Evolutionary conservation across 352 stramenopile species (phyloP), one percentile per base, ranked within the genome.

Genomic region (Peronospora belbahrii): DNA sequence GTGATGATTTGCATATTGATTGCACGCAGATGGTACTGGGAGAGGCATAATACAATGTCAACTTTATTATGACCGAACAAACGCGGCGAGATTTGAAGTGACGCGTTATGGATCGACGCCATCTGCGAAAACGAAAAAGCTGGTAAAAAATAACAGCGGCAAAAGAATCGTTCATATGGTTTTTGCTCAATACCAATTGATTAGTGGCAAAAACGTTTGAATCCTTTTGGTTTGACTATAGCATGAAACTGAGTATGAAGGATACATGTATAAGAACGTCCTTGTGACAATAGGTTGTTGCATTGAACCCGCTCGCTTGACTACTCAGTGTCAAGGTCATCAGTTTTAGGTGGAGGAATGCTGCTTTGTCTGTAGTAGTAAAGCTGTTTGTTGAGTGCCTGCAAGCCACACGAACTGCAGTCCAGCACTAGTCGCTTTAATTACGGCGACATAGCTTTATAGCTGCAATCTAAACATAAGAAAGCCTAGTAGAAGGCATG

Each of bases 121-220:
- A 59, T 48, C 51, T 59, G 43, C 20, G 2, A 10, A 20, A 17
- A 23, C 43, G n/a, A n/a, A 59, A 53, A 59, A 43, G 28, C 17
- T 18, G 6, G 19, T 42, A 28, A 46, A 59, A 48, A 52, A 38
- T 42, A 49, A 39, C 24, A 37, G 42, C 19, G 34, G 20, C 28
- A 42, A 22, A 53, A 48, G 38, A 42, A 45, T 41, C 32, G 17
- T 13, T 39, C 51, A 45, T 40, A 59, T 45, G 36, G n/a, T 15
- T 42, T 52, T 10, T 4, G 19, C 27, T 34, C 19, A 22, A 19
- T 45, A 27, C 23, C 6, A 34, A 23, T 31, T 39, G 20, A 46
- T 47, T 27, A 31, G 31, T 27, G 42, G 31, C 2, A 36, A 18
- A 43, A 24, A 52, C 38, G 25, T 35, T 9, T 14, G 11, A 18